These are phyloP conservation scores for Fagopyrum tataricum DNA, from an alignment of 148 eudicot genomes.

Conservation along the genomic window DNA sequence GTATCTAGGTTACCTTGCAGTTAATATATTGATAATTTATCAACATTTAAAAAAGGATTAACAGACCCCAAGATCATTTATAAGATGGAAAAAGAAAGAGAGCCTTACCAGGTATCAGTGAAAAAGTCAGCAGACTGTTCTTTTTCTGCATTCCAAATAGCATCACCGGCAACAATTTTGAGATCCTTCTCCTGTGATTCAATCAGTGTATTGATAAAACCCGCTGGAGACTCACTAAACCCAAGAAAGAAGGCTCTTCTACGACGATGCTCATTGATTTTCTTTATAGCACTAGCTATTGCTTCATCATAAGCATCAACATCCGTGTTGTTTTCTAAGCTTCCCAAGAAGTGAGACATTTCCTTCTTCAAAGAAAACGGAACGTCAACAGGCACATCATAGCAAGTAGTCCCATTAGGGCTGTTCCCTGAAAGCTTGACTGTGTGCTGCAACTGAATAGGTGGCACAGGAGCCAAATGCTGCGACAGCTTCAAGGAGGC, in stretches of 20 bases:
- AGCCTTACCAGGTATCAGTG: conserved; percentile 71
- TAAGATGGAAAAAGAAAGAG: neutral
- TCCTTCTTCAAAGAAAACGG: conserved; percentile 67
- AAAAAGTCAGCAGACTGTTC: conserved; percentile 72
- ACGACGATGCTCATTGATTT: conserved; percentile 70
- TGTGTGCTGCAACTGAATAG: conserved; percentile 80
- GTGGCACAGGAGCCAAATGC: conserved; percentile 60
- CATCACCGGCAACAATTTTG: conserved; percentile 73
- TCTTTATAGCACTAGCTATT: conserved; percentile 70
- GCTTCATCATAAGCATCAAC: conserved; percentile 78
- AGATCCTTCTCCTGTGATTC: conserved; percentile 87
- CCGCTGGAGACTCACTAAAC: conserved; percentile 88
- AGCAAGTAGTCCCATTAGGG: conserved; percentile 75
- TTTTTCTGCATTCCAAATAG: conserved; percentile 54
- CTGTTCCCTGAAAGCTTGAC: conserved; percentile 69
- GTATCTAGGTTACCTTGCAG: too few species aligned
- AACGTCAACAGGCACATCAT: conserved; percentile 81
- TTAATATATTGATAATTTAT: too few species aligned
- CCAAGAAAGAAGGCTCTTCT: conserved; percentile 92
- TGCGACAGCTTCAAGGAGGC: conserved; percentile 58
- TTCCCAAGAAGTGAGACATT: conserved; percentile 51
- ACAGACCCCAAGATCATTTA: neutral
- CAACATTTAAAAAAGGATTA: neutral
- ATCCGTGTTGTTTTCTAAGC: conserved; percentile 58
- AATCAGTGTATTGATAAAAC: conserved; percentile 68